A percentile compares a stretch with the other conserved stretches of the same genome.
phyloP scores from a whole-genome alignment of 441 rosid genomes.

The Aleurites moluccanus region DNA sequence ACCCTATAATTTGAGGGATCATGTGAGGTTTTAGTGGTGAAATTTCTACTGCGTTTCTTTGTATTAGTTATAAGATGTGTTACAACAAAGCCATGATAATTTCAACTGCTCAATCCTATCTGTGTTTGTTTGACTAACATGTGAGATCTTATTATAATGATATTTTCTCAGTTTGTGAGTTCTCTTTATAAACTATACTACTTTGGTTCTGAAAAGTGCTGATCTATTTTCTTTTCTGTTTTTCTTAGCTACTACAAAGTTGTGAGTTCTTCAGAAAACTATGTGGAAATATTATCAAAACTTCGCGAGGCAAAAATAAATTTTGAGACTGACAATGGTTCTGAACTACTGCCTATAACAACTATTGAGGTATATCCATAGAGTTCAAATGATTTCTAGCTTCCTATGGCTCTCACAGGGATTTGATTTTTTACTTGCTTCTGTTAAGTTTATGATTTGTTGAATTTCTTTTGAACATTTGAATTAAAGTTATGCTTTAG shows the following conservation, averaged over 20 bases:
- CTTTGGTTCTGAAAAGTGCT: constrained; percentile 8
- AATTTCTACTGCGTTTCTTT: background rate
- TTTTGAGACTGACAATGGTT: constrained; percentile 88
- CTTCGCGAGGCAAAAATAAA: constrained; percentile 68
- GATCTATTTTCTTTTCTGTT: constrained; percentile 14
- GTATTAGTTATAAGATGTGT: background rate
- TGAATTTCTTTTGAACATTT: constrained; percentile 3
- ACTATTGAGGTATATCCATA: constrained; percentile 61
- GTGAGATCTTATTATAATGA: too few relatives aligned
- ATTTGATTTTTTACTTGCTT: background rate
- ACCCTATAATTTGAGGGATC: constrained; percentile 7
- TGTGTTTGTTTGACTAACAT: background rate
- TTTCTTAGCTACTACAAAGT: constrained; percentile 63
- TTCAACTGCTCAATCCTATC: background rate
- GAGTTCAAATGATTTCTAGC: constrained; percentile 7
- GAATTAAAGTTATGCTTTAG: background rate
- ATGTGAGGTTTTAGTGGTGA: background rate
- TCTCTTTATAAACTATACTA: background rate
- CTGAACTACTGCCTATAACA: constrained; percentile 73
- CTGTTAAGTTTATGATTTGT: background rate
- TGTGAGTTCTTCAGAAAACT: constrained; percentile 72
- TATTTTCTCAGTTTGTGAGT: background rate
- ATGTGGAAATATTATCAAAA: constrained; percentile 58
- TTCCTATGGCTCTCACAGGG: background rate
- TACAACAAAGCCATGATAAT: background rate